Base-by-base conservation (phyloP, 768 basidiomycete genomes). In the Rossbeevera mucosa region DNA sequence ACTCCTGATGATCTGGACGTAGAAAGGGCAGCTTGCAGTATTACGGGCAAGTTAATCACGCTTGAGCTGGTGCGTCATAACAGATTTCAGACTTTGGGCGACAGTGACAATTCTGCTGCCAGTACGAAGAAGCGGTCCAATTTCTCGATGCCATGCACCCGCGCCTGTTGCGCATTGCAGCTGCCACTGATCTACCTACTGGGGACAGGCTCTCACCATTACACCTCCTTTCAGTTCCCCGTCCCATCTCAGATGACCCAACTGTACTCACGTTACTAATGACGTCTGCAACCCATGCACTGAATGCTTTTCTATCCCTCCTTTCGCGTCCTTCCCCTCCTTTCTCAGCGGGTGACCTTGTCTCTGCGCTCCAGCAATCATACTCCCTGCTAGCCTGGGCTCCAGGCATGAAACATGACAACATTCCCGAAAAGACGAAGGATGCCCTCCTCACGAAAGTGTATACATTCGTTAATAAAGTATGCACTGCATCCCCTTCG, bases 41-140 rank as follows among this genome's bases (percentile, higher is more conserved):
- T 91, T 5, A 62, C 82, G 6, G 85, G 80, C 7, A 90, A 89
- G 64, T 66, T 91, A 2, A 72, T 89, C 22, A 59, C 76, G 21
- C 63, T 91, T 45, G 86, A 88, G 58, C 72, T 89, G 81, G 90
- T 91, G 61, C 48, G 88, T n/a, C n/a, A n/a, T 76, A 31, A 1
- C 20, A 1, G 7, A 12, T 26, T 22, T 31, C 36, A 16, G 20
- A 24, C 28, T 20, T 22, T 14, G 30, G 6, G n/a, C 25, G 38
- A 29, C 45, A 31, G 18, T 54, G 28, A 49, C 25, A 0, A 22
- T 46, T 20, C 38, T 47, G 28, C 14, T 45, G 30, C n/a, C 53
- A 90, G 88, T 78, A 76, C 59, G 78, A 83, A 25, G 62, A 70
- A 25, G 80, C 85, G 0, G 53, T 77, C 9, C 60, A 63, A 20